phyloP scores from a whole-genome alignment of 169 alveolate genomes.

The Eimeria acervulina region DNA sequence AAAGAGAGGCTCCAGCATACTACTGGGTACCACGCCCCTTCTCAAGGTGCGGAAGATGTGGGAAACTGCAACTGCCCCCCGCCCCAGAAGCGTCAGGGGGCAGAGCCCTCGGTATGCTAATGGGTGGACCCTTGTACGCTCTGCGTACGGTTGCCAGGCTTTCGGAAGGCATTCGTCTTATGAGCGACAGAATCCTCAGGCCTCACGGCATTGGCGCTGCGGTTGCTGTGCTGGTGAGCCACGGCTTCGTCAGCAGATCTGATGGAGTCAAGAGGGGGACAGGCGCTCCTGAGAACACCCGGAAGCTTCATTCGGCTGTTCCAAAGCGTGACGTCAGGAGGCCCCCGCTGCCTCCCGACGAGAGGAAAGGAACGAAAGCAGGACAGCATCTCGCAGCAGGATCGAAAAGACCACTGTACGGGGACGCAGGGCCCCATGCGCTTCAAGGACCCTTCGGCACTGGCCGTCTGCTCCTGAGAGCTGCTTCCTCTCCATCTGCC shows the following conservation, averaged over 20 bases:
- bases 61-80: slow-evolving; percentile 59
- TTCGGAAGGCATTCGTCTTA: slow-evolving; percentile 55
- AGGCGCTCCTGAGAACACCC: slow-evolving; percentile 31
- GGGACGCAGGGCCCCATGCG: slow-evolving; percentile 35
- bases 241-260: slow-evolving; percentile 46
- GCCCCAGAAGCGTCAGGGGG: neutral
- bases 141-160: slow-evolving; percentile 64
- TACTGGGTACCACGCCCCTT: neutral
- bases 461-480: slow-evolving; percentile 47
- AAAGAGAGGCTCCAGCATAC: neutral
- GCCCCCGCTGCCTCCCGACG: slow-evolving; percentile 53
- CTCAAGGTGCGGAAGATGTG: slow-evolving; percentile 51
- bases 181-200: slow-evolving; percentile 60
- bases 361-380: neutral
- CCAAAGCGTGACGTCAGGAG: slow-evolving; percentile 33
- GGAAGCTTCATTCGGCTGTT: neutral
- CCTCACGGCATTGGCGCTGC: slow-evolving; percentile 72
- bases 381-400: neutral
- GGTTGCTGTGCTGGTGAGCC: slow-evolving; percentile 21
- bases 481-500: slow-evolving; percentile 76
- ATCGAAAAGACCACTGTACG: neutral
- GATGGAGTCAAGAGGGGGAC: slow-evolving; percentile 60
- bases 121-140: slow-evolving; percentile 71
- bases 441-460: slow-evolving; percentile 26
- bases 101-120: slow-evolving; percentile 38